Conservation (phyloP, 2,329 filamentous ascomycete genomes). For the Venturia oleaginea region DNA sequence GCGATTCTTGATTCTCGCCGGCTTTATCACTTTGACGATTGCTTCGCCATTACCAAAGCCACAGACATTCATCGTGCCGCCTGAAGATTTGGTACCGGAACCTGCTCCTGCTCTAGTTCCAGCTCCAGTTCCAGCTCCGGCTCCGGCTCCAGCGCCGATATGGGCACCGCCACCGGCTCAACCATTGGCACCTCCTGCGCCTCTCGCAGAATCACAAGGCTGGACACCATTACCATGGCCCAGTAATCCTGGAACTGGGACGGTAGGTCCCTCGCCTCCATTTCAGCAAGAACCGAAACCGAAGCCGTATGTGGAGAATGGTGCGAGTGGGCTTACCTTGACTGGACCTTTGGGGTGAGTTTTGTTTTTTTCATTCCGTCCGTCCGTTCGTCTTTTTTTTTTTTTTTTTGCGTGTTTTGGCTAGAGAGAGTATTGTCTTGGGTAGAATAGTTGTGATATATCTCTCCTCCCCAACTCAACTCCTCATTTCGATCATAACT, state of each 20-base stretch:
- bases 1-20: neutral
- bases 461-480: neutral
- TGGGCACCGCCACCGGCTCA: neutral
- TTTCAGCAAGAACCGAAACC: neutral
- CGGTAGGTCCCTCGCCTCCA: neutral
- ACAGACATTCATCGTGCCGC: neutral
- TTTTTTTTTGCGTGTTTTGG: too few species aligned
- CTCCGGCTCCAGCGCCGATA: neutral
- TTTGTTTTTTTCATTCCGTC: neutral
- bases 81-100: neutral
- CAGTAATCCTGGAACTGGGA: neutral
- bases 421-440: too few species aligned
- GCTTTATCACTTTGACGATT: neutral
- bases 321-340: neutral
- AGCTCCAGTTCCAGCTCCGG: neutral
- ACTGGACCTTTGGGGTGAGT: neutral
- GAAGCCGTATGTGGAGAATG: neutral
- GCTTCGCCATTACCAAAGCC: neutral
- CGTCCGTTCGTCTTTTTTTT: neutral
- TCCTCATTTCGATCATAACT: neutral
- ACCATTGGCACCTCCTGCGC: neutral
- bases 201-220: neutral
- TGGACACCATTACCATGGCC: neutral
- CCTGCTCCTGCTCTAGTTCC: neutral
- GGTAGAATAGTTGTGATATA: too few species aligned